Base-by-base conservation (phyloP, 2,329 filamentous ascomycete genomes). In the Alternaria arbusti region DNA sequence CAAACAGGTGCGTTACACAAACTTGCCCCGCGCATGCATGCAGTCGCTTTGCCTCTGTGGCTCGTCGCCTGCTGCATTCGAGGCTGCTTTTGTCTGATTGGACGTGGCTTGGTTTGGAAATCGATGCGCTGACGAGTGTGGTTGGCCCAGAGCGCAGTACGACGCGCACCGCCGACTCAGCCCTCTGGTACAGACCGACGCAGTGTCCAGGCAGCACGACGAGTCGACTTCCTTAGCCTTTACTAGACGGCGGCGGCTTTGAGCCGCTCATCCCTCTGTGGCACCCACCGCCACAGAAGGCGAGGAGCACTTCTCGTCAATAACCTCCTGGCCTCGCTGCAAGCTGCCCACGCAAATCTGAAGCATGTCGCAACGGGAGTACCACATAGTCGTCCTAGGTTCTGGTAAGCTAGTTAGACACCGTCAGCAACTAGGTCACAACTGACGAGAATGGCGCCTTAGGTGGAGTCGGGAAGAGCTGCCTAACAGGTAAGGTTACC, bases 401-500 rank as follows among this genome's bases (percentile, higher is more conserved):
- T 80, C 79, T 55, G 79, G 80, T 81, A 72, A 72, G 79, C 67
- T 65, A 63, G 63, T 59, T 30, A 32, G 54, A 64, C 58, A 44
- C 64, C 58, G 66, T 61, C 54, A 59, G 46, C 59, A 67, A 44
- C 61, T 63, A 69, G 62, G 64, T 56, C 54, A 63, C 45, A 46
- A 66, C 74, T 76, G 65, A 78, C 73, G 46, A 67, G 59, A 49
- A 57, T 73, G 68, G 69, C 69, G 69, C 63, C 75, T 74, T 79
- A 93, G 91, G 93, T 82, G 93, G 93, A 79, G 93, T 97, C 77
- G 93, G 93, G 66, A 97, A 97, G 83, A 96, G 93, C 80, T 96
- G 93, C 85, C 85, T 97, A 73, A 97, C 93, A 80, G 92, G 93
- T 96, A 85, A 79, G 49, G 84, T 67, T 51, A 57, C 57, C 49